Percentiles rank a stretch among this genome's conserved stretches.
phyloP scores from a whole-genome alignment of 2,329 filamentous ascomycete species.

The Cladosporium austrohemisphaericum region DNA sequence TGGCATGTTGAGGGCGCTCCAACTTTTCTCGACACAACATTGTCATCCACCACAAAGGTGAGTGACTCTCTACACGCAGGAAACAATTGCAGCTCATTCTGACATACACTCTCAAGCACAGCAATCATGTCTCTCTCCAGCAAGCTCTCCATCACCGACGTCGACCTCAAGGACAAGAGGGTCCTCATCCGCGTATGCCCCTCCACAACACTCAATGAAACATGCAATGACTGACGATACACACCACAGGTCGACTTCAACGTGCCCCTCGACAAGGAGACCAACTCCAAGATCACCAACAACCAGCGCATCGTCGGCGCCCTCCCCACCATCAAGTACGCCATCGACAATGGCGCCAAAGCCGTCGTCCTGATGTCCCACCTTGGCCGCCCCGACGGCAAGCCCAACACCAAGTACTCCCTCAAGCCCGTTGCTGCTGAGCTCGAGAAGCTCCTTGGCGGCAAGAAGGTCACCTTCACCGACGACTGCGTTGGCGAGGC shows the following conservation, averaged over 20 bases:
- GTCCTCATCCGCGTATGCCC: conserved; percentile 80
- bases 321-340: conserved; percentile 43
- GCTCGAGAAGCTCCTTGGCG: conserved; percentile 72
- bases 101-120: neutral
- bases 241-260: conserved; percentile 90
- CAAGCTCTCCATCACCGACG: conserved; percentile 95
- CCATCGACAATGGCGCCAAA: conserved; percentile 42
- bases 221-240: conserved; percentile 7
- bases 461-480: conserved; percentile 80
- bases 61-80: neutral
- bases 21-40: conserved; percentile 5
- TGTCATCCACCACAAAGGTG: conserved; percentile 7
- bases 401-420: conserved; percentile 87
- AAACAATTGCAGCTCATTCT: neutral
- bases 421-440: conserved; percentile 82
- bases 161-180: conserved; percentile 96
- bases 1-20: neutral
- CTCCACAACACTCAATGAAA: neutral
- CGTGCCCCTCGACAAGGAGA: conserved; percentile 88
- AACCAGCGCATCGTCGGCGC: conserved; percentile 97
- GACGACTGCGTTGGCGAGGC: conserved; percentile 86
- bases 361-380: conserved; percentile 97
- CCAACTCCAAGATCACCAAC: conserved; percentile 81
- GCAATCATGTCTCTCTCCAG: conserved; percentile 89
- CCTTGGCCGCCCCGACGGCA: conserved; percentile 90